Evolutionary conservation across 2,329 filamentous ascomycete genomes (phyloP).

Genomic region (Lasiodiplodia citricola): DNA sequence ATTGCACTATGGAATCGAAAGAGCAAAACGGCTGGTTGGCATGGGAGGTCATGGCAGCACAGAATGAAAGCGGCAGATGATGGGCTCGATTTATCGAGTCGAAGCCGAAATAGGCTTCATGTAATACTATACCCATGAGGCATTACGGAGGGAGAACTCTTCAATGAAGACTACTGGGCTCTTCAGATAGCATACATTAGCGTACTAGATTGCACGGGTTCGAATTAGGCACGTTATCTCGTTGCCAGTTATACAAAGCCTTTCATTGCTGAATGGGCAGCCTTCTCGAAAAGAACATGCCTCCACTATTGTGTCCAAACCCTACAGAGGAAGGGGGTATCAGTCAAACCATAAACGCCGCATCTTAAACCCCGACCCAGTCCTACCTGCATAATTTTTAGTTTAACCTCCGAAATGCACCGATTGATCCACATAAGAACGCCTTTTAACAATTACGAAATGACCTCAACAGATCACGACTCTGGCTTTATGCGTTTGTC

Average conservation of each 20-base stretch:
- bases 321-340: conserved; percentile 18
- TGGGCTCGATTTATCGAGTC: not conserved
- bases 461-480: not conserved
- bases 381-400: not conserved
- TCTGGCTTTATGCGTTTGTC: conserved; percentile 23
- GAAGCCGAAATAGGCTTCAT: conserved; percentile 2
- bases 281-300: not conserved
- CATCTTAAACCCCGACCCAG: conserved; percentile 3
- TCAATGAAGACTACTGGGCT: not conserved
- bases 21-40: not conserved
- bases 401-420: not conserved
- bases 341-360: conserved; percentile 19
- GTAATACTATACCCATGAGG: conserved; percentile 16
- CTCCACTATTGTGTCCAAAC: not conserved
- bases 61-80: not conserved
- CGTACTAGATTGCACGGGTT: not conserved
- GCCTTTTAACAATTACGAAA: not conserved
- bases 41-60: not conserved
- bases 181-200: not conserved
- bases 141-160: not conserved
- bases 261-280: not conserved
- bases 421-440: not conserved
- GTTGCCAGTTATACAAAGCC: not conserved
- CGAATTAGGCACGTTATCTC: not conserved
- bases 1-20: not conserved